phyloP scores from a whole-genome alignment of 129 eudicot species.

The Smallanthus sonchifolius region DNA sequence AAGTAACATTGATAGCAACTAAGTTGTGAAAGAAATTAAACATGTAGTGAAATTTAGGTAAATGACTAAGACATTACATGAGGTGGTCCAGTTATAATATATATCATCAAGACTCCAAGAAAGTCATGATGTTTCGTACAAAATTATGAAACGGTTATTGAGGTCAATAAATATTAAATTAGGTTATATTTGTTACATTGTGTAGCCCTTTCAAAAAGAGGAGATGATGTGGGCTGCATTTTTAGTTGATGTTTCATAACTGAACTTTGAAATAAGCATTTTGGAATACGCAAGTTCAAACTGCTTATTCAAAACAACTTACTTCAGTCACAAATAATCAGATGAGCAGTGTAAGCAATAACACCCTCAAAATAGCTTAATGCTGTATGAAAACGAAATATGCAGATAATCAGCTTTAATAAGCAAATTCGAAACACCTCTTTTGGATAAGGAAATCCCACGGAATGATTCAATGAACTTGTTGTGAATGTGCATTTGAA shows the following conservation, averaged over 20 bases:
- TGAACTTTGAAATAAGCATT: not conserved
- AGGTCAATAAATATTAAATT: not conserved
- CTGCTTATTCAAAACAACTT: not conserved
- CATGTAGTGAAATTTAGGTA: constrained; percentile 9
- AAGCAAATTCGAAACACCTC: not conserved
- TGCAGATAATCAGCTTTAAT: not conserved
- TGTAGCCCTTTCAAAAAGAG: constrained; percentile 8
- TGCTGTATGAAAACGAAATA: not conserved
- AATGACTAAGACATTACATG: constrained; percentile 6
- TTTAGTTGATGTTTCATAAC: not conserved
- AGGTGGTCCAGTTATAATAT: not conserved
- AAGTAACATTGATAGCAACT: not conserved
- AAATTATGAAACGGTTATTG: not conserved
- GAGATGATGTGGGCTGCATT: not conserved
- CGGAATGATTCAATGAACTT: not conserved
- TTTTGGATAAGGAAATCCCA: not conserved
- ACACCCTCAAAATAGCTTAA: not conserved
- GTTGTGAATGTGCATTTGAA: not conserved
- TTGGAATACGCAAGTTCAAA: not conserved
- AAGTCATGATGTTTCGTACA: not conserved
- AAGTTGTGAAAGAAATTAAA: constrained; percentile 1
- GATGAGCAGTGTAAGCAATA: not conserved
- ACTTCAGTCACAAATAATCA: not conserved
- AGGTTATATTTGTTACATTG: not conserved
- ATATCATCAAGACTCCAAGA: not conserved